These are phyloP conservation scores for Caloboletus firmus DNA, from an alignment of 1,284 basidiomycete genomes.

Conservation along the genomic window DNA sequence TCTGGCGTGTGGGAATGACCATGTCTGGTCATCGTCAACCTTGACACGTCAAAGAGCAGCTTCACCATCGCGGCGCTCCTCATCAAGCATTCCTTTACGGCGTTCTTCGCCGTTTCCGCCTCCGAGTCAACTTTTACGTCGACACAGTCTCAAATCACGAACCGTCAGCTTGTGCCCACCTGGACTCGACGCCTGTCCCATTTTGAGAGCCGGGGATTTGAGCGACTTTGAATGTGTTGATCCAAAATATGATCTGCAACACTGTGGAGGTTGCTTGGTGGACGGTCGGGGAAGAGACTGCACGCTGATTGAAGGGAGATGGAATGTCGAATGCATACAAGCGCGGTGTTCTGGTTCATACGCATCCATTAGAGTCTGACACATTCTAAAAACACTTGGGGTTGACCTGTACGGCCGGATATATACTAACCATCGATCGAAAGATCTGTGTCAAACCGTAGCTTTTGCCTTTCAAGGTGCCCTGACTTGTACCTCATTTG, in stretches of 20 bases:
- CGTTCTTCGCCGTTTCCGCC: slow-evolving; percentile 12
- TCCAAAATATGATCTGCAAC: slow-evolving; percentile 52
- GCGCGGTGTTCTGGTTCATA: slow-evolving; percentile 31
- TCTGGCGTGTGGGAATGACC: not conserved
- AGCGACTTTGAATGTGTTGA: slow-evolving; percentile 67
- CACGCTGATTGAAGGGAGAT: slow-evolving; percentile 59
- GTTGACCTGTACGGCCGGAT: slow-evolving; percentile 16
- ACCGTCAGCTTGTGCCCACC: slow-evolving; percentile 36
- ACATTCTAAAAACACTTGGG: slow-evolving; percentile 10
- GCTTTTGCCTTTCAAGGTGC: not conserved
- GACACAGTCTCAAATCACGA: slow-evolving; percentile 40
- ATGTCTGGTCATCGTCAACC: slow-evolving; percentile 15
- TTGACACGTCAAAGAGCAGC: slow-evolving; percentile 8
- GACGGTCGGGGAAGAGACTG: slow-evolving; percentile 69
- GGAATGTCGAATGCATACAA: slow-evolving; percentile 66
- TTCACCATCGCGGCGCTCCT: slow-evolving; percentile 3
- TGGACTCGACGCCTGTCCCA: slow-evolving; percentile 61
- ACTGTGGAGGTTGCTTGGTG: slow-evolving; percentile 74
- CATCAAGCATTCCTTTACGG: not conserved
- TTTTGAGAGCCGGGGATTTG: slow-evolving; percentile 39
- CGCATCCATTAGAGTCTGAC: not conserved
- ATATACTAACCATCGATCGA: slow-evolving; percentile 16
- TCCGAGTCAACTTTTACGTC: slow-evolving; percentile 2
- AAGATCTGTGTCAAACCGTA: slow-evolving; percentile 21
- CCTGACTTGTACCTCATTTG: not conserved